Evolutionary conservation across 2,329 filamentous ascomycete genomes (phyloP), one percentile per base, ranked within the genome.

Genomic region (Pseudocercospora macadamiae): DNA sequence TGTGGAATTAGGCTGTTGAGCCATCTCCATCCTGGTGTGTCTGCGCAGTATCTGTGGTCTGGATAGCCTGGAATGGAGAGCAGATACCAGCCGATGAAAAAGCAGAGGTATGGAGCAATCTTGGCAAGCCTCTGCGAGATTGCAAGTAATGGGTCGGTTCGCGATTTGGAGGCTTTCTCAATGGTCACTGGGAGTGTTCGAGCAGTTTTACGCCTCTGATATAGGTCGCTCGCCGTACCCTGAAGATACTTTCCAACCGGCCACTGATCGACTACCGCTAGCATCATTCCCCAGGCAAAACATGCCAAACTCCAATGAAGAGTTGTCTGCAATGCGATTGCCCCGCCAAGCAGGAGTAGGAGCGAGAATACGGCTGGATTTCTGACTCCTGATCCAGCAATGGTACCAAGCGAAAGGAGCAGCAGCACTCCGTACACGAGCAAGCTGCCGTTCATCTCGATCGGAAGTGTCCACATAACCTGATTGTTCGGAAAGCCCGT

Each of bases 1-100:
- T 10, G n/a, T 7, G 47, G 47, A 18, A 34, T 51, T n/a, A 51
- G 14, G 2, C 23, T 2, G 7, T 16, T 51, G n/a, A 51, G 47
- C 23, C 52, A 83, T 60, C 79, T 78, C 83, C 85, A 88, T 1
- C 86, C 85, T 0, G 82, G 80, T n/a, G 80, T 85, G 18, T 76
- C 76, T 16, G 75, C 36, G 7, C 21, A 48, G 14, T 51, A 25
- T 14, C n/a, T 55, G 26, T 44, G 45, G 3, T 53, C 39, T 8
- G 39, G 34, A 14, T 42, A 32, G 6, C 49, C 49, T 18, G 57
- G 57, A 25, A 48, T 28, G 30, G 54, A 42, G 16, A 61, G 54
- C 12, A 61, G 49, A 36, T 54, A 61, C 59, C 59, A 61, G 2
- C 59, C 59, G 1, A 21, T 7, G 12, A 61, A 54, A 39, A 61